A percentile compares a stretch with the other conserved stretches of the same genome.
Evolutionary conservation across 2,329 filamentous ascomycete species (phyloP).

Genomic region (Cytospora leucostoma): DNA sequence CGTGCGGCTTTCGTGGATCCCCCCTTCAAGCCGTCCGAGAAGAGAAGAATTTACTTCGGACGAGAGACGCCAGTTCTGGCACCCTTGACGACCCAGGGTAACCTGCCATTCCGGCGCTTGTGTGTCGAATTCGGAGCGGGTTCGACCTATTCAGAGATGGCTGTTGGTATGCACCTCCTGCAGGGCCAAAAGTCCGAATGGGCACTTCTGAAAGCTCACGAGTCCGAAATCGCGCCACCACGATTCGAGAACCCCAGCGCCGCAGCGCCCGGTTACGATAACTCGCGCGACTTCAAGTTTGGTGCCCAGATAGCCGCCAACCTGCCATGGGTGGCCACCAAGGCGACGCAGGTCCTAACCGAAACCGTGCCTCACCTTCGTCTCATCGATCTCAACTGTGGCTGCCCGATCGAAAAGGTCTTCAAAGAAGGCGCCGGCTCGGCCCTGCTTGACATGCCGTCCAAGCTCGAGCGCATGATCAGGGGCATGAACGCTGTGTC

Average conservation of each 20-base stretch:
- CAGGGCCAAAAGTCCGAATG: slow-evolving; percentile 91
- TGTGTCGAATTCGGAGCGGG: slow-evolving; percentile 88
- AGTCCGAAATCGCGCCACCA: slow-evolving; percentile 75
- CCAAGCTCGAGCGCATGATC: slow-evolving; percentile 91
- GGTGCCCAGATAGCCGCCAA: slow-evolving; percentile 91
- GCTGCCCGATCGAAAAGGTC: slow-evolving; percentile 94
- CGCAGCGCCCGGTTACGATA: slow-evolving; percentile 70
- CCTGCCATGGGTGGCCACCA: slow-evolving; percentile 87
- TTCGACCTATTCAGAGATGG: slow-evolving; percentile 98
- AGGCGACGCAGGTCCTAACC: slow-evolving; percentile 80
- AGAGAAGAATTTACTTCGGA: slow-evolving; percentile 90
- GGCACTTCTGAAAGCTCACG: slow-evolving; percentile 91
- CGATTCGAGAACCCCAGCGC: slow-evolving; percentile 57
- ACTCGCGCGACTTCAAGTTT: slow-evolving; percentile 81
- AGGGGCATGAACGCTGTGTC: slow-evolving; percentile 95
- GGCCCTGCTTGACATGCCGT: slow-evolving; percentile 82
- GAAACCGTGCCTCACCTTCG: slow-evolving; percentile 79
- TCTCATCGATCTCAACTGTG: slow-evolving; percentile 93
- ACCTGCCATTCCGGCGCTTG: slow-evolving; percentile 88
- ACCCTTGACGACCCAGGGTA: slow-evolving; percentile 93
- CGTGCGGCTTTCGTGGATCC: slow-evolving; percentile 82
- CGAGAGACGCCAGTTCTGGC: slow-evolving; percentile 91
- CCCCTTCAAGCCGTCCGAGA: slow-evolving; percentile 88
- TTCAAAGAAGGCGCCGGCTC: slow-evolving; percentile 87
- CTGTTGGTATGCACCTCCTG: slow-evolving; percentile 83